phyloP scores from a whole-genome alignment of 805 yeast species.

The Wickerhamiella brachini region DNA sequence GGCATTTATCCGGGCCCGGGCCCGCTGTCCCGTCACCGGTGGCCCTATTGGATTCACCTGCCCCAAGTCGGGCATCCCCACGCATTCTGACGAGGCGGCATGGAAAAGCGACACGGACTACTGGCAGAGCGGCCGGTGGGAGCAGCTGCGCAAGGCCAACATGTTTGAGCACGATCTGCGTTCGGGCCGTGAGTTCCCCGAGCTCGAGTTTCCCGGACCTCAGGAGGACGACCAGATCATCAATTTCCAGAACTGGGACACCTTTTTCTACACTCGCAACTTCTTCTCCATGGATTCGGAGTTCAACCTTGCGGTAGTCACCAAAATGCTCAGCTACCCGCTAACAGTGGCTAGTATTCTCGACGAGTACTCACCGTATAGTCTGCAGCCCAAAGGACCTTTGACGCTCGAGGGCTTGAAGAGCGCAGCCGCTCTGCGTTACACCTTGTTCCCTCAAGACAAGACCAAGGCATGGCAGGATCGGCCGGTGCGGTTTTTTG shows the following conservation, averaged over 20 bases:
- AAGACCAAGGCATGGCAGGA: conserved; percentile 51
- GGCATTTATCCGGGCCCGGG: conserved; percentile 74
- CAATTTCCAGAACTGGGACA: conserved; percentile 80
- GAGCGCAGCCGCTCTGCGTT: conserved; percentile 82
- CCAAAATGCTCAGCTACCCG: conserved; percentile 90
- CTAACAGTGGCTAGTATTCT: conserved; percentile 72
- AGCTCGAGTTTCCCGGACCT: conserved; percentile 78
- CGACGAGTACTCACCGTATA: conserved; percentile 78
- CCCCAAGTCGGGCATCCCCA: conserved; percentile 91
- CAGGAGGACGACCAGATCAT: conserved; percentile 62
- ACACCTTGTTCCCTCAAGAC: conserved; percentile 69
- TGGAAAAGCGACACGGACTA: conserved; percentile 73
- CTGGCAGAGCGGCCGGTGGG: conserved; percentile 52
- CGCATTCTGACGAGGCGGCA: conserved; percentile 81
- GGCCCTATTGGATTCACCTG: conserved; percentile 73
- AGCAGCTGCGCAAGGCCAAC: conserved; percentile 72
- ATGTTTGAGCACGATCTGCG: conserved; percentile 89
- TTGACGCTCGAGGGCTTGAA: conserved; percentile 84
- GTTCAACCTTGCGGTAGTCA: conserved; percentile 87
- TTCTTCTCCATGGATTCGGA: conserved; percentile 95
- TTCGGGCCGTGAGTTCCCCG: conserved; percentile 88
- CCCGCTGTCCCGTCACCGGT: conserved; percentile 81
- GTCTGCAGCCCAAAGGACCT: conserved; percentile 71
- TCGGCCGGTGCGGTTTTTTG: conserved; percentile 78
- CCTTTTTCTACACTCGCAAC: conserved; percentile 81